Evolutionary conservation across 805 yeast species (phyloP), one percentile per base, ranked within the genome.

Genomic region (Metschnikowia continentalis): DNA sequence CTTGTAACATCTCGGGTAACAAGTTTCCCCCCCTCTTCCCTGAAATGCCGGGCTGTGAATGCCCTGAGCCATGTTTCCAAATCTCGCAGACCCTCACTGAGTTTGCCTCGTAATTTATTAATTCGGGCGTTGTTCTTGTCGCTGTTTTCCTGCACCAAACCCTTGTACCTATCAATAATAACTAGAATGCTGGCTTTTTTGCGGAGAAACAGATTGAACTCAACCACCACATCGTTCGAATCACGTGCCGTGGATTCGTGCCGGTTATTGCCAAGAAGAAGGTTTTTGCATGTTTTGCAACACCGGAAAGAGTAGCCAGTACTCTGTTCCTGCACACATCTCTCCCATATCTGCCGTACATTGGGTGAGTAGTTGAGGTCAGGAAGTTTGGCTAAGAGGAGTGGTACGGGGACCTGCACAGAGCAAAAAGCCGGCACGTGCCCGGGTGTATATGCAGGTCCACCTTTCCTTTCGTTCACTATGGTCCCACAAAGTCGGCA

Each of bases 401-500:
- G 60, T 19, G 63, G 63, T 1, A 84, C 58, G 0, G 88, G 88
- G 0, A 89, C 84, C 49, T 82, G 81, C 62, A 83, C 80, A 0
- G 97, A 90, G 64, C 99, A 92, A 19, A 59, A 53, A 72, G 7
- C 7, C 32, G 42, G 14, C 17, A 20, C n/a, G 42, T 14, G 14
- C 13, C 5, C 19, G 11, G 83, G 7, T 73, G 77, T 45, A 53
- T 69, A 47, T 65, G 52, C 58, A 26, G 40, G 13, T 6, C 13
- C 47, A 22, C 39, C 36, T 4, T 49, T 32, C 56, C 83, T 84
- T 23, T 86, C 95, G 69, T 97, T 92, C 0, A 90, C 88, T 1
- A 87, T 80, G 26, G 67, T 62, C 0, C 98, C 98, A 71, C 99
- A 92, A 23, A 90, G 66, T 35, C 98, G 72, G 66, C 99, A 94